Evolutionary conservation across 306 rosid species (phyloP), one percentile per base, ranked within the genome.

Genomic region (Rosa lucieae): DNA sequence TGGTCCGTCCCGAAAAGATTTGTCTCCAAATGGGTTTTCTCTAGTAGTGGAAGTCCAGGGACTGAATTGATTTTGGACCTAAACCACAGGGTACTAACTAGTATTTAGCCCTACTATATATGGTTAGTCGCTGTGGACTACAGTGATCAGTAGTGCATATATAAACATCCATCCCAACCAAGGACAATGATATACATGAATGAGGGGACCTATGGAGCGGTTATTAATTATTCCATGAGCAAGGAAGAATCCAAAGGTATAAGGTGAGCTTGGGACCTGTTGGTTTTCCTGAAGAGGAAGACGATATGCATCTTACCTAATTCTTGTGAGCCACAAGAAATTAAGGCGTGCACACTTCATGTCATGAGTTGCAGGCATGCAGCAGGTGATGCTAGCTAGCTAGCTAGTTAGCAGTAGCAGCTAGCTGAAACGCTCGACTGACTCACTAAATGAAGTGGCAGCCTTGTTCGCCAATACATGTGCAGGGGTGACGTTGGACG

Each of bases 241-340:
- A 17, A 44, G n/a, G 43, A 61, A 75, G 8, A 75, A 44, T 75
- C 79, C 71, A 63, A 75, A 43, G 46, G 70, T 4, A 43, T 44
- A 44, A 26, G 21, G 53, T 26, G 42, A 61, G 55, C 21, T 18
- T 42, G 70, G 78, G 18, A 61, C 70, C 15, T 44, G 71, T 1
- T 46, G 29, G 42, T 62, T 61, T 62, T 15, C 58, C 35, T 20
- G 10, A 55, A 55, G 58, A 46, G 48, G 47, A 29, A 55, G 59
- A 55, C 18, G 62, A 55, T 20, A 55, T 20, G 26, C 62, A 20
- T 2, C 62, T 8, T 20, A 55, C 62, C 26, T 55, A 55, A 21
- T 61, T 23, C 15, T 61, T 23, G 67, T 21, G 18, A 61, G 35
- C 39, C 62, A 55, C 29, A 55, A 55, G 62, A 20, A 55, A 20